Evolutionary conservation across 371 early-diverging fungal genomes (phyloP), one percentile per base, ranked within the genome.

Genomic region (Rhizopus arrhizus): DNA sequence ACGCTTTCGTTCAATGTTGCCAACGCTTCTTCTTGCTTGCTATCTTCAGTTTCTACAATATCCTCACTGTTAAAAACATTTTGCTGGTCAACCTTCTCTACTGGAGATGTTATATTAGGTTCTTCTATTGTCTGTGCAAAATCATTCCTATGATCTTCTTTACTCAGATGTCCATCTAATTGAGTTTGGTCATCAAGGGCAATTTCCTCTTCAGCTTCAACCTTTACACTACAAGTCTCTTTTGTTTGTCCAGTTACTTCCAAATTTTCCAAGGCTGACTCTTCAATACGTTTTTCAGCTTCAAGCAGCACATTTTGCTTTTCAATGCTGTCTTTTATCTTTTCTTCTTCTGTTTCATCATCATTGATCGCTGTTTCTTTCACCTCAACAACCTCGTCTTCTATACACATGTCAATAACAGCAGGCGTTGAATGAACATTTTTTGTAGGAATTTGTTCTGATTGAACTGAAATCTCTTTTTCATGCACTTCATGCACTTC

Each of bases 1-100:
- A 73, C 56, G 35, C 65, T 62, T 38, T 68, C 66, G 35, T 75
- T 73, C 22, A 73, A 48, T 9, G 56, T 38, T 15, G 56, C 62
- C 40, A 67, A 13, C 28, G 51, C 35, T 29, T 63, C 56, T 12
- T 52, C 34, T 51, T 57, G 34, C 35, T 67, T 55, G 29, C 41
- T 33, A 10, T 41, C 12, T 12, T 16, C 36, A 28, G 4, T 41
- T 38, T 13, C 22, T 22, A 22, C 13, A 43, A 5, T 15, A 11
- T 5, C 43, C 13, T 43, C 43, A 43, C 15, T 43, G 11, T 13
- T n/a, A 5, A n/a, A n/a, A 1, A 5, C 43, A 5, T 43, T 15
- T 15, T 22, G 22, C 22, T 43, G 36, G 36, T 0, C 13, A 0
- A 5, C 5, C 15, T 43, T n/a, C 13, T 43, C 43, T 43, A 5